These are phyloP conservation scores for Acanthochlamys bracteata DNA, from an alignment of 106 monocot genomes.

Conservation along the genomic window DNA sequence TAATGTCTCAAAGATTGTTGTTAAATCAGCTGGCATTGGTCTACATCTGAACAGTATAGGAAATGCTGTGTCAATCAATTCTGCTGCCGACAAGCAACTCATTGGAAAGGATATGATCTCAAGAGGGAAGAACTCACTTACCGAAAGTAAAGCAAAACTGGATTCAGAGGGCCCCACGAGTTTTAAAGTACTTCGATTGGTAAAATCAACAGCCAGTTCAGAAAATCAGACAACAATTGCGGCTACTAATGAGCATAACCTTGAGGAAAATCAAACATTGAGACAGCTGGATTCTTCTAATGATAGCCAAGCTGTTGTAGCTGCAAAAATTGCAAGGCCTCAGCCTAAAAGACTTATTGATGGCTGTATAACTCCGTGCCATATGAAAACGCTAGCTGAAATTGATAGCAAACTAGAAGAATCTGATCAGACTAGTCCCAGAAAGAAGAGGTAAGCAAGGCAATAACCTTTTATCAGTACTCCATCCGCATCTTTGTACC, in stretches of 20 bases:
- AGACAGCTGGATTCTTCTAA: conserved; percentile 14
- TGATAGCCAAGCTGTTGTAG: conserved; percentile 11
- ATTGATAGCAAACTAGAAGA: conserved; percentile 17
- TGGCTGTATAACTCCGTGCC: conserved; percentile 25
- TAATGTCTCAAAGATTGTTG: conserved; percentile 10
- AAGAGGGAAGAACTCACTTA: background rate
- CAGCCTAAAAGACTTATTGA: conserved; percentile 13
- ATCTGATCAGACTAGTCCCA: conserved; percentile 32
- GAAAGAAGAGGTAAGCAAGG: conserved; percentile 34
- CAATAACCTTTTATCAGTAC: background rate
- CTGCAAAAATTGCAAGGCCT: conserved; percentile 6
- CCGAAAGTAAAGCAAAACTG: conserved; percentile 1
- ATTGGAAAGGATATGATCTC: conserved; percentile 5
- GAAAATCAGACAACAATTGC: conserved; percentile 13
- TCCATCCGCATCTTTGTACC: background rate
- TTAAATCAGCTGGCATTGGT: conserved; percentile 46
- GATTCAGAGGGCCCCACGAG: background rate
- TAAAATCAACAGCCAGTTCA: conserved; percentile 9
- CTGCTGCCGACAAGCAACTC: conserved; percentile 9
- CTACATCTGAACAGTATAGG: conserved; percentile 54
- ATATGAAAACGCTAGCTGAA: conserved; percentile 16
- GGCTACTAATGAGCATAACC: conserved; percentile 6
- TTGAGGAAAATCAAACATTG: conserved; percentile 11
- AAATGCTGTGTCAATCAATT: conserved; percentile 11
- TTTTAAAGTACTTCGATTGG: background rate